Evolutionary conservation across 768 basidiomycete genomes (phyloP).

Genomic region (Lanmaoa pseudosensibilis): DNA sequence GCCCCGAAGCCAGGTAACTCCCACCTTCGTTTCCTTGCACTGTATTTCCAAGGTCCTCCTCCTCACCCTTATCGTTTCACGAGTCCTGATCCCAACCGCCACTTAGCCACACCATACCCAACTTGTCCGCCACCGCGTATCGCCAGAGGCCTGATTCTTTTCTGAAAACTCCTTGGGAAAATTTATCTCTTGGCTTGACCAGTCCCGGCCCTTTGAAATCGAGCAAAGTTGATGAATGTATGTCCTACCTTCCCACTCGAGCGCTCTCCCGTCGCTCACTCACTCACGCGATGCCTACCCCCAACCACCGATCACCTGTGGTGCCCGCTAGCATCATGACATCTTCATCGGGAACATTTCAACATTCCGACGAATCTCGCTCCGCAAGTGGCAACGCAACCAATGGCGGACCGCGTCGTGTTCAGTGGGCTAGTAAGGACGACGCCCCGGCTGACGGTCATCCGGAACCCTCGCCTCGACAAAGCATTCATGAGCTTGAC

Average conservation of each 20-base stretch:
- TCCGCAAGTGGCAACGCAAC: constrained; percentile 19
- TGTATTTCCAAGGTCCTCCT: background rate
- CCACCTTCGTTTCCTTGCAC: background rate
- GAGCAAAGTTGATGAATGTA: constrained; percentile 1
- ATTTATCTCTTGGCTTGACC: background rate
- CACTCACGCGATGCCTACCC: background rate
- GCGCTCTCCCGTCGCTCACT: background rate
- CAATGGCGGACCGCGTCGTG: constrained; percentile 43
- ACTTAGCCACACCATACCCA: background rate
- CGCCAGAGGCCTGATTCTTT: background rate
- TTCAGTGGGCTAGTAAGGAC: constrained; percentile 49
- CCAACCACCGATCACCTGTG: constrained; percentile 7
- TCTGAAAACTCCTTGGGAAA: background rate
- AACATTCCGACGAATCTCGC: constrained; percentile 10
- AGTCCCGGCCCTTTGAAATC: background rate
- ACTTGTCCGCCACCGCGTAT: too few species aligned
- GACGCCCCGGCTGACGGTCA: constrained; percentile 11
- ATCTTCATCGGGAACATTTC: constrained; percentile 4
- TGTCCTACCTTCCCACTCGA: background rate
- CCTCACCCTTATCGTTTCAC: background rate
- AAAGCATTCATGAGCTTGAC: constrained; percentile 46
- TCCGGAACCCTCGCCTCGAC: constrained; percentile 5
- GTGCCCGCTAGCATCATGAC: constrained; percentile 21
- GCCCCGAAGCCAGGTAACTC: background rate
- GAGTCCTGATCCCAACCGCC: background rate